Percentiles rank a stretch among this genome's conserved stretches.
These are phyloP conservation scores for Phytophthora pseudosyringae DNA, from an alignment of 352 stramenopile species.

Conservation along the genomic window DNA sequence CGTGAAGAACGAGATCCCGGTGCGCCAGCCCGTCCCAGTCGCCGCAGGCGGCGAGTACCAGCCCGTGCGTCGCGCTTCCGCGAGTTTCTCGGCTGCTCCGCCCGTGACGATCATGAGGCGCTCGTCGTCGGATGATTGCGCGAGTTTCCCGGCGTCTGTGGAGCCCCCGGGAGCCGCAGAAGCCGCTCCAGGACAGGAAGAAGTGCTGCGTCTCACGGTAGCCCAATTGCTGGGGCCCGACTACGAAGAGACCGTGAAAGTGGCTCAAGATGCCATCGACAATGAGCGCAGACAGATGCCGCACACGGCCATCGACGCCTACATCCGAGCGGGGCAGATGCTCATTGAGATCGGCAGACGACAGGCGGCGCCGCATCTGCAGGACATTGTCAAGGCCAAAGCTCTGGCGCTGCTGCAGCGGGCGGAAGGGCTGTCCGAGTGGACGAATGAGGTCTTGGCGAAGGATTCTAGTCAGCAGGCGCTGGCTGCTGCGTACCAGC, in stretches of 20 bases:
- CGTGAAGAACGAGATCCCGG: conserved; percentile 8
- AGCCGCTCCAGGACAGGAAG: conserved; percentile 11
- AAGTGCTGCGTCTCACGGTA: conserved; percentile 39
- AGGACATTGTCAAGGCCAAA: conserved; percentile 84
- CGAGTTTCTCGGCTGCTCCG: conserved; percentile 10
- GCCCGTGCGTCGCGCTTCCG: conserved; percentile 20
- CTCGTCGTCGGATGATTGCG: conserved; percentile 12
- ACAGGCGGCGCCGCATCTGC: conserved; percentile 64
- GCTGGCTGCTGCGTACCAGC: conserved; percentile 53
- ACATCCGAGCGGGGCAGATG: conserved; percentile 71
- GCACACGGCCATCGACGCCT: conserved; percentile 74
- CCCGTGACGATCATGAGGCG: conserved; percentile 25
- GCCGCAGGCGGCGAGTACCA: conserved; percentile 1
- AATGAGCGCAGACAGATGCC: conserved; percentile 67
- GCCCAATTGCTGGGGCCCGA: conserved; percentile 54
- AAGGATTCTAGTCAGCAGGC: conserved; percentile 41
- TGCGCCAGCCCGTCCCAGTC: conserved; percentile 13
- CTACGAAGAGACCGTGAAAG: conserved; percentile 65
- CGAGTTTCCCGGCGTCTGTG: conserved; percentile 9
- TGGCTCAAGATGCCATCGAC: conserved; percentile 75
- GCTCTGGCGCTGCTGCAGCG: conserved; percentile 78
- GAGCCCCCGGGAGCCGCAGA: neutral
- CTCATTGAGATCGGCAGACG: conserved; percentile 71
- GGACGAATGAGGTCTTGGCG: conserved; percentile 54
- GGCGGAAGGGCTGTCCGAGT: conserved; percentile 73